Evolutionary conservation across 2,329 filamentous ascomycete genomes (phyloP), one percentile per base, ranked within the genome.

Genomic region (Bretziella fagacearum): DNA sequence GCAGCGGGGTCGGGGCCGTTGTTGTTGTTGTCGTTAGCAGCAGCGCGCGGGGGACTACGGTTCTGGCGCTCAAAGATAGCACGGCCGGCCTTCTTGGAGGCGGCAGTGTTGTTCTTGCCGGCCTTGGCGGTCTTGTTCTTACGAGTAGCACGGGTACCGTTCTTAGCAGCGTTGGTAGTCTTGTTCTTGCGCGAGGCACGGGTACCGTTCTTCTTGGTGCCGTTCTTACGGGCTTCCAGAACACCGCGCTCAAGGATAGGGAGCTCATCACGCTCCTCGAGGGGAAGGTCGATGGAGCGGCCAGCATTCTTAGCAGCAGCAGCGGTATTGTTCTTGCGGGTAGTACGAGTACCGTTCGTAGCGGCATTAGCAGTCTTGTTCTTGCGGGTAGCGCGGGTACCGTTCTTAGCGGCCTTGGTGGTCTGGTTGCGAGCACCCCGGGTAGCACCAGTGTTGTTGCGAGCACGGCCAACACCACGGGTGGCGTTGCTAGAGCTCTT

Each of bases 161-260:
- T 46, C 20, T 26, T 27, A 5, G 29, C 23, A 17, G 30, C 43
- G 11, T 44, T 44, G 23, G 22, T 2, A 15, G 40, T 43, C n/a
- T 26, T 27, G 6, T 43, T 43, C 40, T 33, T 30, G n/a, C 27
- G 15, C 11, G 25, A 8, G 17, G 25, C 27, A 17, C 25, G 27
- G 11, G 41, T 44, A 8, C 17, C 27, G 41, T 44, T 44, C 23
- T 27, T 29, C n/a, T 23, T 32, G 15, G 41, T 44, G 3, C 41
- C 41, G 41, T 44, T 44, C 41, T 44, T 44, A 13, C 41, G 41
- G 27, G 41, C 41, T 26, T 44, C 27, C 3, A 44, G 41, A 10
- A 32, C 29, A 3, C 25, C 26, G 7, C 27, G 41, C 10, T 20
- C 26, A 3, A 32, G 15, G 3, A 32, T 18, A 22, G 41, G 25